These are phyloP conservation scores for Hypoxylon cercidicola DNA, from an alignment of 495 filamentous ascomycete genomes.

Conservation along the genomic window DNA sequence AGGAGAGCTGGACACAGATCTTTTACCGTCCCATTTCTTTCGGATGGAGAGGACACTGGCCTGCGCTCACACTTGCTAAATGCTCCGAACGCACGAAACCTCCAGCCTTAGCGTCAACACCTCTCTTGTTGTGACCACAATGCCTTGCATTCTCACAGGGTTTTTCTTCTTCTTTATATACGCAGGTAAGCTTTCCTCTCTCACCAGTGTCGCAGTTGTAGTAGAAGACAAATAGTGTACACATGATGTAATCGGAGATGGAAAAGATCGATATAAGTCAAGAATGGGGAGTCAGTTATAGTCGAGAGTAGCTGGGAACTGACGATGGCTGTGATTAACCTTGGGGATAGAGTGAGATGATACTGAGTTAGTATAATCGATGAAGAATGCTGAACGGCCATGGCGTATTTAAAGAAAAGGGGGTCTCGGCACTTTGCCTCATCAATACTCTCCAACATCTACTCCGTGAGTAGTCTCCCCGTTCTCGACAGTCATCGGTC, in stretches of 20 bases:
- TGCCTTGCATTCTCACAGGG: background rate
- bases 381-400: too few species aligned
- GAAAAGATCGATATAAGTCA: background rate
- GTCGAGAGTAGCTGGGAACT: too few species aligned
- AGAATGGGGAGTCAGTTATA: background rate
- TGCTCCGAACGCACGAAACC: background rate
- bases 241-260: background rate
- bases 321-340: too few species aligned
- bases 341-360: too few species aligned
- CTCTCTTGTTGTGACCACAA: conserved; percentile 1
- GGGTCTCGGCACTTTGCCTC: too few species aligned
- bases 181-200: background rate
- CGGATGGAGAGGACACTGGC: conserved; percentile 12
- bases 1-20: background rate
- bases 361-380: too few species aligned
- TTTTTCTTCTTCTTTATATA: background rate
- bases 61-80: conserved; percentile 6
- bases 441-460: too few species aligned
- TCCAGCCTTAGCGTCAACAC: background rate
- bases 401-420: too few species aligned
- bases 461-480: too few species aligned
- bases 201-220: conserved; percentile 3
- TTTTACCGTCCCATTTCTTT: conserved; percentile 16
- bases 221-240: background rate
- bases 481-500: too few species aligned